phyloP scores from a whole-genome alignment of 257 asterid species.

The Solanum piurae region DNA sequence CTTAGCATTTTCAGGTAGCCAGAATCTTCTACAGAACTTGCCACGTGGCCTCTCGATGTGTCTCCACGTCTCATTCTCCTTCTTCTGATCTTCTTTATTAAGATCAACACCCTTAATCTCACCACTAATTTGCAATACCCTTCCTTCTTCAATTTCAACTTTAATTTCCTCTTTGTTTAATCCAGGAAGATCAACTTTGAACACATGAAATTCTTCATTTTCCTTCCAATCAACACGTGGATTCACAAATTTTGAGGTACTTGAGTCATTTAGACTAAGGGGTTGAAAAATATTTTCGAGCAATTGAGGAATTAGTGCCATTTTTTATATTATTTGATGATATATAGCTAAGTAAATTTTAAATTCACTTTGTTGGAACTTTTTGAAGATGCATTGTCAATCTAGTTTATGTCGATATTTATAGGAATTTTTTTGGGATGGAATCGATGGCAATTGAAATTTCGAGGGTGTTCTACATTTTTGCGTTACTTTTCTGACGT shows the following conservation, averaged over 20 bases:
- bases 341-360: not conserved
- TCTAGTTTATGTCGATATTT: not conserved
- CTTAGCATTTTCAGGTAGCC: not conserved
- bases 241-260: not conserved
- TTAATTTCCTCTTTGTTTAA: not conserved
- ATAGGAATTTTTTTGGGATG: not conserved
- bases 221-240: not conserved
- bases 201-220: not conserved
- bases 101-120: not conserved
- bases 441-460: not conserved
- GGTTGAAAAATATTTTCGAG: not conserved
- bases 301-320: constrained; percentile 5
- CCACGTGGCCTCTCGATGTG: not conserved
- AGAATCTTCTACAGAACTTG: not conserved
- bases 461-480: not conserved
- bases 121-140: not conserved
- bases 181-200: not conserved
- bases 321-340: not conserved
- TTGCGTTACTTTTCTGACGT: not conserved
- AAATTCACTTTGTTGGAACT: not conserved
- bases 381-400: not conserved
- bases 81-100: not conserved
- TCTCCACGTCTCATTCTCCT: not conserved
- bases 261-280: not conserved
- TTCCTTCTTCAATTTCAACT: not conserved